Conservation (phyloP, 352 stramenopile genomes). For the Pythium utonaiense region DNA sequence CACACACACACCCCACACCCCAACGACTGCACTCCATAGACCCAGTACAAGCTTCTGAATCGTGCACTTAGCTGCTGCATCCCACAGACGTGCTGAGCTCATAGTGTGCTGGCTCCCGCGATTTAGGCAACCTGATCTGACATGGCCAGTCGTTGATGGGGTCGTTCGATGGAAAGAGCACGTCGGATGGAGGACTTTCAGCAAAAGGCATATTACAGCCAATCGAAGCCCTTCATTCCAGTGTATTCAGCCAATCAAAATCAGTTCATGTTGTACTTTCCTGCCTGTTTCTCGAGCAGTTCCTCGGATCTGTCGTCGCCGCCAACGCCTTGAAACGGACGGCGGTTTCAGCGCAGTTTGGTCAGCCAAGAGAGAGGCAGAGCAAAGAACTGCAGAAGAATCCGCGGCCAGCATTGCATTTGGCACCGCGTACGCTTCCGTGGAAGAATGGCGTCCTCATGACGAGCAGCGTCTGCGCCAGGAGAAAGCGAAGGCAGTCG, state of each 20-base stretch:
- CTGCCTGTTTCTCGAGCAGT: background rate
- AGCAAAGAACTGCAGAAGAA: background rate
- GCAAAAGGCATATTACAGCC: background rate
- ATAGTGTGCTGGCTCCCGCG: too few species aligned
- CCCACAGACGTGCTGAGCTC: background rate
- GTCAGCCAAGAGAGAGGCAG: constrained; percentile 5
- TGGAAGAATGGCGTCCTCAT: constrained; percentile 1
- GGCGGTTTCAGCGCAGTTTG: background rate
- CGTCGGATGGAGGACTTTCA: background rate
- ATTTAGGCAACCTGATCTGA: background rate
- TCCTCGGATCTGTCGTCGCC: background rate
- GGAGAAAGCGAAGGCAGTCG: background rate
- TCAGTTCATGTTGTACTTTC: background rate
- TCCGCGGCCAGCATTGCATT: background rate
- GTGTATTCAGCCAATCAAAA: constrained; percentile 2
- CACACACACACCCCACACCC: background rate
- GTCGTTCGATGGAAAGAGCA: background rate
- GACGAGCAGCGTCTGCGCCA: background rate
- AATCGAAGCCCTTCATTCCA: background rate
- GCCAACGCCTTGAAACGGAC: constrained; percentile 1
- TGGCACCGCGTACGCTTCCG: constrained; percentile 1
- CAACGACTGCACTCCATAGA: background rate
- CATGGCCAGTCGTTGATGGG: background rate
- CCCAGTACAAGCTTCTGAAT: background rate
- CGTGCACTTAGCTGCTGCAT: too few species aligned